These are phyloP conservation scores for Pythium biforme DNA, from an alignment of 352 stramenopile species.

Conservation along the genomic window DNA sequence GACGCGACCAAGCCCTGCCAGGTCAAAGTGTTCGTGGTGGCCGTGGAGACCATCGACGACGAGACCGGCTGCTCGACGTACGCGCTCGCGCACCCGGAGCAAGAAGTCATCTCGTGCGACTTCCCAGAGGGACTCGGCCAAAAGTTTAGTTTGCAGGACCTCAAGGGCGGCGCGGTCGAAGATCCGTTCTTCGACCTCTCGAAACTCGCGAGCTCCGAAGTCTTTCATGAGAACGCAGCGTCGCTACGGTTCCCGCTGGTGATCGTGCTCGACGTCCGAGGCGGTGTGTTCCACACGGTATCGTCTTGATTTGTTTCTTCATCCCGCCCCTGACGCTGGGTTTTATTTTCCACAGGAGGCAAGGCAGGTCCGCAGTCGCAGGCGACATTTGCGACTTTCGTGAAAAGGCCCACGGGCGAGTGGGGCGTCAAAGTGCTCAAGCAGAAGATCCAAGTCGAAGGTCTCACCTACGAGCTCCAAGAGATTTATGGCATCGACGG, in stretches of 20 bases:
- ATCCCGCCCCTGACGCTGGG: too few relatives aligned
- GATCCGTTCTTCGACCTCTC: conserved; percentile 39
- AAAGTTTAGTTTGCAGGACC: conserved; percentile 36
- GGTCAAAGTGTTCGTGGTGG: conserved; percentile 65
- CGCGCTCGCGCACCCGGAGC: conserved; percentile 45
- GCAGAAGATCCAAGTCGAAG: conserved; percentile 74
- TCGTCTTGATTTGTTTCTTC: too few relatives aligned
- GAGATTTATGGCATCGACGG: conserved; percentile 89
- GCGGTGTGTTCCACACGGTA: conserved; percentile 39
- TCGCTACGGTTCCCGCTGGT: conserved; percentile 62
- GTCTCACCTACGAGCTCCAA: conserved; percentile 82
- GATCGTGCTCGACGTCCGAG: conserved; percentile 62
- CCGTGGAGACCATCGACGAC: conserved; percentile 62
- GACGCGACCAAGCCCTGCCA: conserved; percentile 74
- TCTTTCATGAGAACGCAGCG: conserved; percentile 40
- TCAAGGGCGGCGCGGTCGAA: conserved; percentile 24
- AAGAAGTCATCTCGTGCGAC: conserved; percentile 38
- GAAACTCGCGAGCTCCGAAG: conserved; percentile 34
- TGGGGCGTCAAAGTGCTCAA: conserved; percentile 81
- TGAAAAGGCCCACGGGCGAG: conserved; percentile 36
- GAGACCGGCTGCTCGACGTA: conserved; percentile 65
- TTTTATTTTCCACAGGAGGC: too few relatives aligned
- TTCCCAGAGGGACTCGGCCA: conserved; percentile 57
- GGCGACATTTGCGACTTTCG: conserved; percentile 76
- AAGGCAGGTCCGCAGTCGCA: conserved; percentile 57